phyloP scores from a whole-genome alignment of 768 basidiomycete species.

The Kwoniella sp. region DNA sequence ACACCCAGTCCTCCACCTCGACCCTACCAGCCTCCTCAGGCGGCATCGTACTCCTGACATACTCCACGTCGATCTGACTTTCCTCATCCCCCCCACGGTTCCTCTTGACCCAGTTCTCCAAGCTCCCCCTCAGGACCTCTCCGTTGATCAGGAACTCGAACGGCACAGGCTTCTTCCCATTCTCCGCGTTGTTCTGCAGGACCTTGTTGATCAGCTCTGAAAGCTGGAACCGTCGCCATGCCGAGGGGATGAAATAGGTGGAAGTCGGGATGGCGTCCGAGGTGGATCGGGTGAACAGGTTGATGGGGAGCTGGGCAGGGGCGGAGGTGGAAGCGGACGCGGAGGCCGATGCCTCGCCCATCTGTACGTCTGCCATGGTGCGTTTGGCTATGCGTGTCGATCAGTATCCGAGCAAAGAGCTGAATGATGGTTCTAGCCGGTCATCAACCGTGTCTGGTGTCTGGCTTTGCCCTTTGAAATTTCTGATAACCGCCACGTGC shows the following conservation, averaged over 20 bases:
- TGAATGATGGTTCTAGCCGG: too few relatives aligned
- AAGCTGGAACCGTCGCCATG: conserved; percentile 92
- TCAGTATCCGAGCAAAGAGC: too few relatives aligned
- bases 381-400: too few relatives aligned
- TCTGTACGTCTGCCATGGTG: conserved; percentile 12
- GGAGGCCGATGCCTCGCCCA: conserved; percentile 8
- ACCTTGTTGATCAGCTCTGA: conserved; percentile 97
- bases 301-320: conserved; percentile 40
- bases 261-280: conserved; percentile 73
- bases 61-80: conserved; percentile 85
- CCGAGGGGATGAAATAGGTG: conserved; percentile 84
- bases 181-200: conserved; percentile 56
- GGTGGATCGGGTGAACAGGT: conserved; percentile 67
- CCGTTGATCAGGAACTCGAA: conserved; percentile 89
- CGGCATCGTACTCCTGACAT: conserved; percentile 81
- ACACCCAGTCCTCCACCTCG: conserved; percentile 92
- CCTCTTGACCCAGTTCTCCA: conserved; percentile 65
- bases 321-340: conserved; percentile 6
- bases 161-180: conserved; percentile 60
- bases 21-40: conserved; percentile 73
- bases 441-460: too few relatives aligned
- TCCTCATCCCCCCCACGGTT: conserved; percentile 45
- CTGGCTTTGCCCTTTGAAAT: too few relatives aligned
- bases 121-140: conserved; percentile 65
- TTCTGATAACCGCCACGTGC: too few relatives aligned